Percentiles rank a stretch among this genome's conserved stretches.
phyloP scores from a whole-genome alignment of 306 rosid genomes.

The Datisca glomerata region DNA sequence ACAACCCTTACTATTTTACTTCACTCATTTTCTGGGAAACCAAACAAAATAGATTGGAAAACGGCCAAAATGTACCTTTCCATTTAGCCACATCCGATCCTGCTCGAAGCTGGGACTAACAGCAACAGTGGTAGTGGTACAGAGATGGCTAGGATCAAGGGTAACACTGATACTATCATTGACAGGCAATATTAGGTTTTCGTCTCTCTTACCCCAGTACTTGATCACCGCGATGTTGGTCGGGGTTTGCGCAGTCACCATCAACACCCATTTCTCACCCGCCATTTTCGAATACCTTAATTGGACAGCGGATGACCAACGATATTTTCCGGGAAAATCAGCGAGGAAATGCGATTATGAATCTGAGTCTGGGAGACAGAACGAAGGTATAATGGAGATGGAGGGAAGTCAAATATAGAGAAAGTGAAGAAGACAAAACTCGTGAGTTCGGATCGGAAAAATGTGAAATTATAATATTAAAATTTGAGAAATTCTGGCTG shows the following conservation, averaged over 20 bases:
- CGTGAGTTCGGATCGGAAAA: too few species aligned
- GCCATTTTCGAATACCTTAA: constrained; percentile 21
- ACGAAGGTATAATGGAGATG: constrained; percentile 3
- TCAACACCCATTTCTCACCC: constrained; percentile 55
- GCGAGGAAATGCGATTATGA: constrained; percentile 5
- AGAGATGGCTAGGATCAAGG: constrained; percentile 84
- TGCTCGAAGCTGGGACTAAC: constrained; percentile 66
- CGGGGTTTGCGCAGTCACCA: constrained; percentile 91
- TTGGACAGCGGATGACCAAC: background rate
- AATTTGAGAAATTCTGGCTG: too few species aligned
- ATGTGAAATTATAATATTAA: too few species aligned
- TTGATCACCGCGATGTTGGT: constrained; percentile 95
- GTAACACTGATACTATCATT: constrained; percentile 95
- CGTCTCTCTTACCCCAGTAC: constrained; percentile 98
- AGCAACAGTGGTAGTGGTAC: constrained; percentile 92
- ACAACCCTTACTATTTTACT: too few species aligned
- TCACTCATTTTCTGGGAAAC: background rate
- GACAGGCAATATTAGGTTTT: constrained; percentile 69
- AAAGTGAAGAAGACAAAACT: too few species aligned
- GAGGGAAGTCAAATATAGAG: background rate
- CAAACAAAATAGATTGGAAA: background rate
- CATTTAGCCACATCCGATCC: constrained; percentile 98
- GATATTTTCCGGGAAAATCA: constrained; percentile 3
- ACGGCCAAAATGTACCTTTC: constrained; percentile 34
- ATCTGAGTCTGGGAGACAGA: constrained; percentile 16